These are phyloP conservation scores for Schizosaccharomyces japonicus DNA, from an alignment of 805 yeast species.

Conservation along the genomic window DNA sequence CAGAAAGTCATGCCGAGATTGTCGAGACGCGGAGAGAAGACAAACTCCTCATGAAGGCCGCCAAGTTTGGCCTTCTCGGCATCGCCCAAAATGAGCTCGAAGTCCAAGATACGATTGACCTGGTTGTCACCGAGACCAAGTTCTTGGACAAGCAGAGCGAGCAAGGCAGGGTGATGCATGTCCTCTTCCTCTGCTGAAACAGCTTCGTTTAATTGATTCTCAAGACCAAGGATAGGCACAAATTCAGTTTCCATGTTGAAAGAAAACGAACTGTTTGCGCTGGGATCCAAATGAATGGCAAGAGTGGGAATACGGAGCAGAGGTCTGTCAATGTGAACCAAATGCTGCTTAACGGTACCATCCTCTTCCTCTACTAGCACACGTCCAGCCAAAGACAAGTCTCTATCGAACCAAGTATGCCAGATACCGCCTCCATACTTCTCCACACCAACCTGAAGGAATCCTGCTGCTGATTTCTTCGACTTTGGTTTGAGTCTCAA, in stretches of 20 bases:
- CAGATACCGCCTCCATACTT: constrained; percentile 90
- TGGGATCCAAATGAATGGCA: constrained; percentile 75
- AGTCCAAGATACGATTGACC: constrained; percentile 51
- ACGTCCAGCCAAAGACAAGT: constrained; percentile 74
- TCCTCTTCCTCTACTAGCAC: constrained; percentile 37
- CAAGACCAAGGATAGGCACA: constrained; percentile 62
- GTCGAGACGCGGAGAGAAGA: constrained; percentile 78
- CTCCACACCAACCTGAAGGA: constrained; percentile 76
- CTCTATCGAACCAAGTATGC: constrained; percentile 94
- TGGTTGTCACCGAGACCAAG: constrained; percentile 6
- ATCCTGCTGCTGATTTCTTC: constrained; percentile 45
- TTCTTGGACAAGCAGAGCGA: constrained; percentile 3
- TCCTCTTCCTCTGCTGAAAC: constrained; percentile 7
- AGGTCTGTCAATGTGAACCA: constrained; percentile 65
- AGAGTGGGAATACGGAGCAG: constrained; percentile 75
- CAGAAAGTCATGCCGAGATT: constrained; percentile 60
- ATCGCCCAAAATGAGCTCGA: constrained; percentile 68
- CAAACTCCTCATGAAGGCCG: constrained; percentile 72
- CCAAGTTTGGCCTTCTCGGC: constrained; percentile 66
- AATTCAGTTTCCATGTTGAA: constrained; percentile 74
- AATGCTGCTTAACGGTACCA: constrained; percentile 26
- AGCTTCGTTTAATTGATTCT: constrained; percentile 13
- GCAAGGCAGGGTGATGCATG: constrained; percentile 4
- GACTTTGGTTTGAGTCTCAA: constrained; percentile 78
- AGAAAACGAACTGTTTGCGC: constrained; percentile 53